phyloP scores from a whole-genome alignment of 192 early-diverging fungal genomes.

The Polychytrium aggregatum region DNA sequence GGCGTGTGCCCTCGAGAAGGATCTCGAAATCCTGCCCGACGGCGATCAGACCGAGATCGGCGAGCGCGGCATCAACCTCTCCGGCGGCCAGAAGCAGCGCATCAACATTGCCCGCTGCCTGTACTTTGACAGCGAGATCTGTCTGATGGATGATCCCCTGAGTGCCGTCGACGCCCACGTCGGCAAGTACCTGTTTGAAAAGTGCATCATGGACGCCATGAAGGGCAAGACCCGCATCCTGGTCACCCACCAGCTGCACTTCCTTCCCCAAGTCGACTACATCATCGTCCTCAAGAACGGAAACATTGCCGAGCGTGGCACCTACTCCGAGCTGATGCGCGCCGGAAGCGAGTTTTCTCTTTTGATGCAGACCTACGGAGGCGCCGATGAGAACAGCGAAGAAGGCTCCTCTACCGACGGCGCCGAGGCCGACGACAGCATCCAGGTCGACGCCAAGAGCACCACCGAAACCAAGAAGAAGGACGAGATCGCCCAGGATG shows the following conservation, averaged over 20 bases:
- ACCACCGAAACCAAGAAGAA: constrained; percentile 59
- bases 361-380: constrained; percentile 50
- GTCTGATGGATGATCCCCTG: constrained; percentile 77
- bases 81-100: constrained; percentile 73
- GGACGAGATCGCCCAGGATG: constrained; percentile 73
- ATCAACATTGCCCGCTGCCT: constrained; percentile 70
- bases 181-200: constrained; percentile 59
- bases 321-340: constrained; percentile 47
- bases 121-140: constrained; percentile 65
- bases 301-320: constrained; percentile 53
- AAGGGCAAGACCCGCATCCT: constrained; percentile 68
- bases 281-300: constrained; percentile 64
- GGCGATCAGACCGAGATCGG: constrained; percentile 55
- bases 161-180: constrained; percentile 70
- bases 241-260: constrained; percentile 71
- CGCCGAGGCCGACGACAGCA: constrained; percentile 28
- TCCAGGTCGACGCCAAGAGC: constrained; percentile 21
- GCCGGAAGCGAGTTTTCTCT: constrained; percentile 46
- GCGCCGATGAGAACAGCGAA: constrained; percentile 35
- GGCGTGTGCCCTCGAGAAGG: constrained; percentile 58
- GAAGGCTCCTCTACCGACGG: too few species aligned
- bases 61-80: constrained; percentile 40
- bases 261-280: constrained; percentile 63
- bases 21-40: constrained; percentile 50
- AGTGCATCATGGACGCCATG: constrained; percentile 54